Base-by-base conservation (phyloP, 2,329 filamentous ascomycete genomes). In the Incumbomyces delicatus region DNA sequence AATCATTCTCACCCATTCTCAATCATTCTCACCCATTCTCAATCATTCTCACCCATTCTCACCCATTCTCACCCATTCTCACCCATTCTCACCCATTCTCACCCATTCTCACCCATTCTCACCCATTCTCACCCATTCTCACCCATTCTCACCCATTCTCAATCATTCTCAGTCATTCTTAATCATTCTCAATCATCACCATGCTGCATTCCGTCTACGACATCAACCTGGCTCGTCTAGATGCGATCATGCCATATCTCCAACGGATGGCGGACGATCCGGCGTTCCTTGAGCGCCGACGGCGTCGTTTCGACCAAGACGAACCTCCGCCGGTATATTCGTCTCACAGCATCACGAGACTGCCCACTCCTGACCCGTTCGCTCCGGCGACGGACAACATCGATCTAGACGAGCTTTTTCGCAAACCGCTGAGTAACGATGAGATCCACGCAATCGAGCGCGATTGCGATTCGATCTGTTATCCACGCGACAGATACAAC, bases 241-340 rank as follows among this genome's bases (percentile, higher is more conserved):
- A 46, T 38, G 16, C 44, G 44, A 41, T 46, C 36, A 40, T 46
- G 22, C 44, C 44, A 13, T 30, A 27, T 46, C 37, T 46, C 35
- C 44, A 46, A 38, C 36, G 17, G 12, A 32, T 46, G 44, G 44
- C 10, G 22, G 44, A 46, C 37, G 44, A 46, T 41, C 10, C 37
- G 27, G 44, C 18, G 16, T 46, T 46, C 20, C 22, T 41, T 41
- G 44, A 46, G 18, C 29, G 33, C 36, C 44, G 37, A 41, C 11
- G 30, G 30, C 16, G 12, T 35, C 37, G 44, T 14, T 41, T 47
- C 38, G 44, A 36, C 20, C 35, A 17, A 35, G 38, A 47, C 36
- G 44, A 40, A 10, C 44, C 44, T 41, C 44, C 37, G 2, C 27
- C 36, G 30, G 37, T 39, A 20, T n/a, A 41, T 47, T 41, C 37